Evolutionary conservation across 371 early-diverging fungal genomes (phyloP).

Genomic region (Saksenaea oblongispora): DNA sequence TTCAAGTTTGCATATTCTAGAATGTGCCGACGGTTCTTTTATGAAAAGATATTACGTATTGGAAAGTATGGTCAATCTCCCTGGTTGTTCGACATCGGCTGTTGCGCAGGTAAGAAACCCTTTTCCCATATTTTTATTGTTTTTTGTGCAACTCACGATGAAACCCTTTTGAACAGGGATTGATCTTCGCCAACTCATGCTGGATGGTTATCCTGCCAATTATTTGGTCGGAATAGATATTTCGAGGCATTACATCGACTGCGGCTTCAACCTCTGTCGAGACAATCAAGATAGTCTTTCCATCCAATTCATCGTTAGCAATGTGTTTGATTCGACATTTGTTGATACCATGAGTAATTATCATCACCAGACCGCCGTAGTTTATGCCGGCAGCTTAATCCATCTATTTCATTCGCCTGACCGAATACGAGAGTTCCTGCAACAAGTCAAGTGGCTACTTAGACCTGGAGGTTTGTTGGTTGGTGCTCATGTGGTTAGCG

Average conservation of each 20-base stretch:
- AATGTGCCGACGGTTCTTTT: constrained; percentile 39
- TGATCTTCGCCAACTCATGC: constrained; percentile 37
- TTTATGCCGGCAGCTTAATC: constrained; percentile 41
- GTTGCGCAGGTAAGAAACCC: constrained; percentile 40
- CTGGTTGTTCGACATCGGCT: constrained; percentile 44
- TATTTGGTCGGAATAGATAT: constrained; percentile 37
- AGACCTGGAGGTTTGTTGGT: constrained; percentile 32
- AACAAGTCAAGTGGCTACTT: constrained; percentile 17
- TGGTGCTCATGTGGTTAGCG: constrained; percentile 38
- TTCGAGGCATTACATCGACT: constrained; percentile 31
- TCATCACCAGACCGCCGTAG: constrained; percentile 16
- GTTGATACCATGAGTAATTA: constrained; percentile 6
- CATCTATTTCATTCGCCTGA: constrained; percentile 31
- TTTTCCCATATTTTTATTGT: constrained; percentile 5
- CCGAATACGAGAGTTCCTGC: constrained; percentile 15
- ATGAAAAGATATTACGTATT: constrained; percentile 23
- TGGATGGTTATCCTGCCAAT: constrained; percentile 42
- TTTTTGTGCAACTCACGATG: constrained; percentile 1
- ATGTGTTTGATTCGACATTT: constrained; percentile 21
- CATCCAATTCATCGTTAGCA: constrained; percentile 27
- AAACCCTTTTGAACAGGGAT: constrained; percentile 23
- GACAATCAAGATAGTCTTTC: constrained; percentile 24
- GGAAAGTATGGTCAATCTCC: constrained; percentile 22
- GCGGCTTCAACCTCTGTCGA: constrained; percentile 36
- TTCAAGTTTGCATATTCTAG: constrained; percentile 41